Base-by-base conservation (phyloP, 805 yeast genomes). In the Isabelozyma rhagii region DNA sequence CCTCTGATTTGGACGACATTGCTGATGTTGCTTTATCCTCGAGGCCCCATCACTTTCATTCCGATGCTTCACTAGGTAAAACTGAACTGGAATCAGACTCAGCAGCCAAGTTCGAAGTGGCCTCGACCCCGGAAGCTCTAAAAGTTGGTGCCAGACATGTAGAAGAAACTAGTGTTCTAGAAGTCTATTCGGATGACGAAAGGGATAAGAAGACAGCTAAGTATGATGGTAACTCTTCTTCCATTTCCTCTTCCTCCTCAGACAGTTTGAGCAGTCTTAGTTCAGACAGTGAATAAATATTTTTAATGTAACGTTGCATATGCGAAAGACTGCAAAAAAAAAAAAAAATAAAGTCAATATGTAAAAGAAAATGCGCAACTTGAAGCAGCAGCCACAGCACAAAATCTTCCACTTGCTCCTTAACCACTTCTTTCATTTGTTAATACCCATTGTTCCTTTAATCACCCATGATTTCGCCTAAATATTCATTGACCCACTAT, bases 401-500 rank as follows among this genome's bases (percentile, higher is more conserved):
- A 31, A 31, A 31, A 31, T 10, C 36, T 31, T 10, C n/a, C 10
- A 6, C 10, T 8, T 4, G 36, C 25, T 21, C 25, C 6, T 31
- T 13, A 31, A 31, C 8, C 5, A 31, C n/a, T 13, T 31, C 36
- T 31, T 31, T 13, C 10, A 1, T 31, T 13, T 31, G n/a, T 3
- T 31, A 31, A 1, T 31, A 31, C 36, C 36, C 5, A 39, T 15
- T 39, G 41, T 13, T 14, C 18, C 9, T 8, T 7, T 11, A n/a
- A 11, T 21, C 15, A 34, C 9, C 13, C 7, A 74, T 72, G 77
- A 66, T 74, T 40, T 68, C 77, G 5, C 79, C 78, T 10, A 74
- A 72, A 48, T 74, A 71, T 60, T 54, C 72, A n/a, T 43, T 56
- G 3, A 64, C 77, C 17, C 77, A 74, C 54, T 67, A 64, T 53